phyloP scores from a whole-genome alignment of 805 yeast species.

The Nakazawaea holstii region DNA sequence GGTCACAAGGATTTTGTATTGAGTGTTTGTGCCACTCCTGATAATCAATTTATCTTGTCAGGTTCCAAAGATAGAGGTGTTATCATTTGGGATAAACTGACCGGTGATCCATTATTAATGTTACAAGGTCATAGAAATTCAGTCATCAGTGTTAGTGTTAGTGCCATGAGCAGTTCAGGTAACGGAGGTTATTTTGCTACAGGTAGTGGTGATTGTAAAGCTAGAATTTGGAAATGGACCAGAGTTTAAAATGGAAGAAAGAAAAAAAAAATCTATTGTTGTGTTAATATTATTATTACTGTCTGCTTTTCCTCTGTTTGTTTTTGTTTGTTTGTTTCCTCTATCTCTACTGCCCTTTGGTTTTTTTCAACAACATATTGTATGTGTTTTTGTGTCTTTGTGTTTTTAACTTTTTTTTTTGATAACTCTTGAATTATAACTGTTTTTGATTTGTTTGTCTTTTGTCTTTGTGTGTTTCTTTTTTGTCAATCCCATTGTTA shows the following conservation, averaged over 20 bases:
- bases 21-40: slow-evolving; percentile 91
- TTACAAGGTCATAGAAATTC: slow-evolving; percentile 95
- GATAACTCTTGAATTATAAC: not conserved
- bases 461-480: not conserved
- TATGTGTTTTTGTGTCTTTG: not conserved
- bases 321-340: not conserved
- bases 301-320: not conserved
- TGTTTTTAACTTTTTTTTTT: too few relatives aligned
- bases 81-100: slow-evolving; percentile 89
- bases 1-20: slow-evolving; percentile 97
- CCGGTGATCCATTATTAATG: slow-evolving; percentile 92
- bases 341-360: not conserved
- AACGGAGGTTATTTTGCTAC: slow-evolving; percentile 88
- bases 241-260: slow-evolving; percentile 1
- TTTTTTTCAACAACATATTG: not conserved
- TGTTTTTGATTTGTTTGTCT: not conserved
- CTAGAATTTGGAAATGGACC: slow-evolving; percentile 88
- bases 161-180: slow-evolving; percentile 56
- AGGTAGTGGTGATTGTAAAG: slow-evolving; percentile 96
- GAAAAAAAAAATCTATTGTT: not conserved
- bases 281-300: not conserved
- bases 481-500: not conserved
- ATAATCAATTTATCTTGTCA: slow-evolving; percentile 82
- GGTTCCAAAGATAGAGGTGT: slow-evolving; percentile 98
- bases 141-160: slow-evolving; percentile 89